A percentile compares a stretch with the other conserved stretches of the same genome.
Conservation (phyloP, 495 filamentous ascomycete species). For the Baudoinia panamericana region DNA sequence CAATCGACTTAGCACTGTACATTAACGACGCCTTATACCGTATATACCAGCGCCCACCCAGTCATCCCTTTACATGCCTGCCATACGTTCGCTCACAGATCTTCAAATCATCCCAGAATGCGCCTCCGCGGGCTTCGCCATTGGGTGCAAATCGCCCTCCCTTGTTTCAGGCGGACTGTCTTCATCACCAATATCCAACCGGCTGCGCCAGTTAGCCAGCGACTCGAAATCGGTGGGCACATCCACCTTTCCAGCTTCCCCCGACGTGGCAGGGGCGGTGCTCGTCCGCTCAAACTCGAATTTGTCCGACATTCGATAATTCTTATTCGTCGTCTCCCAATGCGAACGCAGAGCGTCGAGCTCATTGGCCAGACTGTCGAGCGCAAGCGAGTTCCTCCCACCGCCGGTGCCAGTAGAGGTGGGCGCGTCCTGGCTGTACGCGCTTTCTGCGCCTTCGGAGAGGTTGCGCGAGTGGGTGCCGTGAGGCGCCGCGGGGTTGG, state of each 20-base stretch:
- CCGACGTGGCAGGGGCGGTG: constrained; percentile 32
- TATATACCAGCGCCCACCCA: too few species aligned
- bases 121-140: too few species aligned
- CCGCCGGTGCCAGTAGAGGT: constrained; percentile 20
- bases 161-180: too few species aligned
- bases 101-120: too few species aligned
- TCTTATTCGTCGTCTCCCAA: constrained; percentile 93
- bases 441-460: constrained; percentile 10
- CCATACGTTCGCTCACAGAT: too few species aligned
- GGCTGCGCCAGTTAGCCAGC: constrained; percentile 23
- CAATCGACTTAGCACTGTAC: too few species aligned
- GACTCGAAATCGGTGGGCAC: too few species aligned
- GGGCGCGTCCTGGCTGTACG: constrained; percentile 3
- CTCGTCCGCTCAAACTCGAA: constrained; percentile 63
- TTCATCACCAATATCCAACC: constrained; percentile 13
- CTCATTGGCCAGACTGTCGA: constrained; percentile 84
- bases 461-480: constrained; percentile 4
- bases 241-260: constrained; percentile 4
- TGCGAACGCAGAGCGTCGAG: constrained; percentile 76
- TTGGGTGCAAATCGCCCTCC: too few species aligned
- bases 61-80: too few species aligned
- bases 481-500: neutral
- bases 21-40: too few species aligned
- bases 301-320: constrained; percentile 71
- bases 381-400: constrained; percentile 63